A percentile compares a stretch with the other conserved stretches of the same genome.
Conservation (phyloP, 2,329 filamentous ascomycete genomes). For the Xylariaceae sp. region DNA sequence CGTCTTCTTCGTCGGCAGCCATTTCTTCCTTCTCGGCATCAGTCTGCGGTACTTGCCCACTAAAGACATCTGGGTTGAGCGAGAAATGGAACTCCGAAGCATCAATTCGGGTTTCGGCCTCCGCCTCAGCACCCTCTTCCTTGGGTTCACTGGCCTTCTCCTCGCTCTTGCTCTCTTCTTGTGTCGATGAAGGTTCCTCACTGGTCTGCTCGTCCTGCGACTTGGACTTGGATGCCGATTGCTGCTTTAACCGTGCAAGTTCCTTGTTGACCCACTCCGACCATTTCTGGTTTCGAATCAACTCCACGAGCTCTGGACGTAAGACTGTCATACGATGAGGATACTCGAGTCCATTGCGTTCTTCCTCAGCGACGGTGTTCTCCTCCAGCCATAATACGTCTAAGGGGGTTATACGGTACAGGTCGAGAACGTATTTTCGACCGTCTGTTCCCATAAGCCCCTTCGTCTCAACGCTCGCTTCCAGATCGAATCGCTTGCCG, state of each 20-base stretch:
- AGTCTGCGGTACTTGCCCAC: conserved; percentile 86
- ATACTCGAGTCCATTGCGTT: conserved; percentile 59
- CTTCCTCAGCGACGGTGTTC: conserved; percentile 53
- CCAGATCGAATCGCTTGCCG: conserved; percentile 83
- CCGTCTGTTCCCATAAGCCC: conserved; percentile 96
- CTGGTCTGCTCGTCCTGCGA: conserved; percentile 38
- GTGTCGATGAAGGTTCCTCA: conserved; percentile 4
- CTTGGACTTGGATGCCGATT: conserved; percentile 40
- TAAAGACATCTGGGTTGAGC: conserved; percentile 94
- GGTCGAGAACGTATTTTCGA: conserved; percentile 93
- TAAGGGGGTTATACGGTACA: conserved; percentile 91
- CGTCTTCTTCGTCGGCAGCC: conserved; percentile 82
- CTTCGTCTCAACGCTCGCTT: conserved; percentile 97
- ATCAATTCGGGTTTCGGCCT: conserved; percentile 73
- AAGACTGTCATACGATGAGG: conserved; percentile 97
- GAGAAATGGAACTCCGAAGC: conserved; percentile 84
- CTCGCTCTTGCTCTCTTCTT: conserved; percentile 10
- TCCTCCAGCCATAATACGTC: conserved; percentile 92
- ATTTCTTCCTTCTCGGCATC: conserved; percentile 86
- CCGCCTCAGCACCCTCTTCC: conserved; percentile 40
- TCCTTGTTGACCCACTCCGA: conserved; percentile 85
- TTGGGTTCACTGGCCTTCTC: conserved; percentile 37
- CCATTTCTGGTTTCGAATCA: conserved; percentile 82
- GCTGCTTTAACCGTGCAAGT: conserved; percentile 58
- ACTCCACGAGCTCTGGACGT: conserved; percentile 85